Percentiles rank a stretch among this genome's conserved stretches.
These are phyloP conservation scores for Aspergillus vadensis DNA, from an alignment of 2,329 filamentous ascomycete genomes.

Conservation along the genomic window DNA sequence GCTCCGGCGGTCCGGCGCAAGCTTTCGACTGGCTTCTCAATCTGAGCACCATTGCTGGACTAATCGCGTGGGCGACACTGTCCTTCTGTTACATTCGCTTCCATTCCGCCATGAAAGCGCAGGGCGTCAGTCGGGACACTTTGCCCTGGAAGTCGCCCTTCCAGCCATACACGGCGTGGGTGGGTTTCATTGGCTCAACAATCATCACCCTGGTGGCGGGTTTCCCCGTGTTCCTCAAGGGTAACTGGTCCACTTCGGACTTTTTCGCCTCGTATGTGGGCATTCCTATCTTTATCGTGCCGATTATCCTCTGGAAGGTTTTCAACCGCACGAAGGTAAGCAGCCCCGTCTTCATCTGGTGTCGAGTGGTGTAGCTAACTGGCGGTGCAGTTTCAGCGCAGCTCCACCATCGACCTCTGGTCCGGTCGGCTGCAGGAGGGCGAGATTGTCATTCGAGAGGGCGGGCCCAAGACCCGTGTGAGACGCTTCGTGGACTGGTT, in stretches of 20 bases:
- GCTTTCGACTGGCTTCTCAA: slow-evolving; percentile 48
- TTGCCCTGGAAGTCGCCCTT: slow-evolving; percentile 54
- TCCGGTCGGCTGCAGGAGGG: slow-evolving; percentile 36
- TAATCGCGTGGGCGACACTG: slow-evolving; percentile 53
- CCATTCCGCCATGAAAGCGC: slow-evolving; percentile 47
- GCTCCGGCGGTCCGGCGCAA: slow-evolving; percentile 36
- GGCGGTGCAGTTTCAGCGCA: slow-evolving; percentile 25
- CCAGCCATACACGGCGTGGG: slow-evolving; percentile 65
- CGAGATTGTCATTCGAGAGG: slow-evolving; percentile 24
- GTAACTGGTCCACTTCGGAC: slow-evolving; percentile 34
- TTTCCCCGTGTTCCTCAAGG: slow-evolving; percentile 55
- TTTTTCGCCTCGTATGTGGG: slow-evolving; percentile 47
- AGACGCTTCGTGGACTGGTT: slow-evolving; percentile 31
- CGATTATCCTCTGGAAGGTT: slow-evolving; percentile 47
- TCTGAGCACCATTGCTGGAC: slow-evolving; percentile 49
- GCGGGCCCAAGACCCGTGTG: slow-evolving; percentile 23
- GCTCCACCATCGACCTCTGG: slow-evolving; percentile 34
- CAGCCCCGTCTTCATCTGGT: slow-evolving; percentile 1
- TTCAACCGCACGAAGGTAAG: slow-evolving; percentile 41
- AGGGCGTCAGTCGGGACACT: slow-evolving; percentile 39
- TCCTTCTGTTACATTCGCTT: slow-evolving; percentile 55
- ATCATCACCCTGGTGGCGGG: slow-evolving; percentile 69
- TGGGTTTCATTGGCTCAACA: slow-evolving; percentile 58
- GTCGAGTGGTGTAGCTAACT: slow-evolving; percentile 3
- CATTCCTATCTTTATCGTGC: slow-evolving; percentile 46